phyloP scores from a whole-genome alignment of 1,139 yeast species.

The Lizanozyma gosingica region DNA sequence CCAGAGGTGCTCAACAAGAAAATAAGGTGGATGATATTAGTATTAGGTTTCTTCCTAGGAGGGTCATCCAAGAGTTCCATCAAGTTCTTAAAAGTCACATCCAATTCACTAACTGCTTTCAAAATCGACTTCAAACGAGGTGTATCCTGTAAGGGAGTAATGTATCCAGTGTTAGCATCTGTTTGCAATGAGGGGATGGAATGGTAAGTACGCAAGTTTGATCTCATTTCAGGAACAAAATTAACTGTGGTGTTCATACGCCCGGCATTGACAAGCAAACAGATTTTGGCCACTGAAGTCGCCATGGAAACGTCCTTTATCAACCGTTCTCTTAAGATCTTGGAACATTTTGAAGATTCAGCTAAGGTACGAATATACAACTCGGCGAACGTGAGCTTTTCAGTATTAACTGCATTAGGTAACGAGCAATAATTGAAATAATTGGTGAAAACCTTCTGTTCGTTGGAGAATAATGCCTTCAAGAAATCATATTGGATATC shows the following conservation, averaged over 20 bases:
- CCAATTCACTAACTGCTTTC: constrained; percentile 64
- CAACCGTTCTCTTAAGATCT: constrained; percentile 70
- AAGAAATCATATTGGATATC: constrained; percentile 86
- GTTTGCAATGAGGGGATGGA: constrained; percentile 87
- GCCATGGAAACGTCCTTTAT: constrained; percentile 56
- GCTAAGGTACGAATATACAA: constrained; percentile 76
- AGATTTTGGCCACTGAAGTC: constrained; percentile 70
- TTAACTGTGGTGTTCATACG: constrained; percentile 92
- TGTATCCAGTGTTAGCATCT: constrained; percentile 34
- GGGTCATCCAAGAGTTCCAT: constrained; percentile 36
- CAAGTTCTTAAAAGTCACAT: constrained; percentile 43
- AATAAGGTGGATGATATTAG: constrained; percentile 59
- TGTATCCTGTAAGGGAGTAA: constrained; percentile 69
- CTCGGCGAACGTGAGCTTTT: constrained; percentile 71
- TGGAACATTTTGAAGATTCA: constrained; percentile 76
- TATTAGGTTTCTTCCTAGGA: constrained; percentile 15
- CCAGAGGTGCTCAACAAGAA: constrained; percentile 66
- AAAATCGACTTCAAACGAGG: constrained; percentile 85
- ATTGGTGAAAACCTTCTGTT: constrained; percentile 61
- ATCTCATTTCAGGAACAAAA: constrained; percentile 94
- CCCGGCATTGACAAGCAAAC: constrained; percentile 84
- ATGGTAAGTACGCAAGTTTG: constrained; percentile 85
- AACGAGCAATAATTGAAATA: constrained; percentile 18
- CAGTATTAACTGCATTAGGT: constrained; percentile 30
- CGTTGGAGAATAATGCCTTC: constrained; percentile 53